A percentile compares a stretch with the other conserved stretches of the same genome.
Conservation (phyloP, 495 filamentous ascomycete genomes). For the Penicillium bialowiezense region DNA sequence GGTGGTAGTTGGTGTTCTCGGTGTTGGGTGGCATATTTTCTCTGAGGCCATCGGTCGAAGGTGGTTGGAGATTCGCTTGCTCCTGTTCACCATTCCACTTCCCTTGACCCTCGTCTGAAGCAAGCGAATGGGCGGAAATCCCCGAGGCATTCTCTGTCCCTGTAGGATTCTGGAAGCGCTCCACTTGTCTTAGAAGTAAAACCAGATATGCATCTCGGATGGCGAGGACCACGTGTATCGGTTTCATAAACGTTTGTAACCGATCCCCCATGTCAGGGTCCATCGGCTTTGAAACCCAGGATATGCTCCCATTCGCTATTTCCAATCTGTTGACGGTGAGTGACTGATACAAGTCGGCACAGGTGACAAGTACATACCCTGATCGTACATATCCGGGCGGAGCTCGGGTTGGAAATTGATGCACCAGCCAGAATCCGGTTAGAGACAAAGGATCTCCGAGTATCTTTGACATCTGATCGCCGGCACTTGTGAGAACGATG, state of each 20-base stretch:
- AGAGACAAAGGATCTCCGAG: slow-evolving; percentile 50
- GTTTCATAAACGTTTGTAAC: slow-evolving; percentile 32
- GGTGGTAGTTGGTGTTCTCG: slow-evolving; percentile 24
- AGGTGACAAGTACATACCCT: slow-evolving; percentile 44
- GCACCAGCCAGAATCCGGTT: slow-evolving; percentile 56
- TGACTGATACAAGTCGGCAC: slow-evolving; percentile 1
- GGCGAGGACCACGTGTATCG: slow-evolving; percentile 34
- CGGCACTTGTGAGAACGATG: slow-evolving; percentile 37
- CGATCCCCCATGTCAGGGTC: slow-evolving; percentile 31
- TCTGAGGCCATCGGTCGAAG: slow-evolving; percentile 10
- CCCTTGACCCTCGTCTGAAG: slow-evolving; percentile 16
- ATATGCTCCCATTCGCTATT: slow-evolving; percentile 50
- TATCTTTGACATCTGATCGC: slow-evolving; percentile 29
- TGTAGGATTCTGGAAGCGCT: slow-evolving; percentile 21
- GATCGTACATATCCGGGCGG: slow-evolving; percentile 58
- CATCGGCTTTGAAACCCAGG: slow-evolving; percentile 48
- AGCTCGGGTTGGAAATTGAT: slow-evolving; percentile 56
- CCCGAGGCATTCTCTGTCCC: slow-evolving; percentile 13
- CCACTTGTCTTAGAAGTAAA: slow-evolving; percentile 30
- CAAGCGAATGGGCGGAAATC: slow-evolving; percentile 7
- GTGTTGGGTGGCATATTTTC: slow-evolving; percentile 15
- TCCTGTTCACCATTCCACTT: slow-evolving; percentile 21
- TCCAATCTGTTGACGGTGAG: slow-evolving; percentile 43
- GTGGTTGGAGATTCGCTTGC: slow-evolving; percentile 23
- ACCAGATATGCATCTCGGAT: slow-evolving; percentile 35